These are phyloP conservation scores for Gracilaria gracilis DNA, from an alignment of 23 red algal genomes.

Conservation along the genomic window DNA sequence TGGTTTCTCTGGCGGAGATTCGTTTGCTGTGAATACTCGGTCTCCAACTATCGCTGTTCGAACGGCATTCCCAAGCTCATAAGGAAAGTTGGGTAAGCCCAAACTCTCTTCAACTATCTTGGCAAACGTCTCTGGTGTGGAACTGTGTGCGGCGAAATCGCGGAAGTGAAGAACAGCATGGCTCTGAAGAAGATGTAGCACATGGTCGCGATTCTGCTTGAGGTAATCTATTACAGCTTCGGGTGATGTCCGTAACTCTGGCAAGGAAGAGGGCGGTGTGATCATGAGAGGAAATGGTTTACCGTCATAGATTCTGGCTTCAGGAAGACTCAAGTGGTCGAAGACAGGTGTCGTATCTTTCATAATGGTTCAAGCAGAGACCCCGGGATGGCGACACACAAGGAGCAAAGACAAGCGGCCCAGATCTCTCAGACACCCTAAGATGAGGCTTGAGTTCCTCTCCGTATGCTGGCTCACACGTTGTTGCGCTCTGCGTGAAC, in stretches of 20 bases:
- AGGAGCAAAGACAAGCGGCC: neutral
- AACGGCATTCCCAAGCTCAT: constrained; percentile 82
- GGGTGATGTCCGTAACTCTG: constrained; percentile 12
- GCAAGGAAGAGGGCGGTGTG: constrained; percentile 19
- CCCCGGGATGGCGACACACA: neutral
- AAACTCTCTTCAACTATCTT: constrained; percentile 53
- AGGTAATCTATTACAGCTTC: constrained; percentile 32
- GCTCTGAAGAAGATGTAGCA: constrained; percentile 16
- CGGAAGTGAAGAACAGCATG: constrained; percentile 61
- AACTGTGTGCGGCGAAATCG: constrained; percentile 11
- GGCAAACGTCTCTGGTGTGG: constrained; percentile 63
- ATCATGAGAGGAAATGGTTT: constrained; percentile 45
- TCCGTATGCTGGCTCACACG: no score
- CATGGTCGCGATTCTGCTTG: neutral
- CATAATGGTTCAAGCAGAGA: neutral
- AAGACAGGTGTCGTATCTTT: constrained; percentile 1
- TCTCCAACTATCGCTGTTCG: constrained; percentile 74
- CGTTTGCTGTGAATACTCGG: constrained; percentile 85
- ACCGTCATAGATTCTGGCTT: constrained; percentile 43
- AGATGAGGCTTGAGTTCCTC: neutral
- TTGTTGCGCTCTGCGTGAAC: neutral
- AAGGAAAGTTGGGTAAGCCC: constrained; percentile 72
- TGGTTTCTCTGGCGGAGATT: constrained; percentile 72
- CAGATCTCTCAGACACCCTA: neutral
- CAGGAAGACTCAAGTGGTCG: constrained; percentile 8